phyloP scores from a whole-genome alignment of 805 yeast genomes.

The Wickerhamiella vanderwaltii region DNA sequence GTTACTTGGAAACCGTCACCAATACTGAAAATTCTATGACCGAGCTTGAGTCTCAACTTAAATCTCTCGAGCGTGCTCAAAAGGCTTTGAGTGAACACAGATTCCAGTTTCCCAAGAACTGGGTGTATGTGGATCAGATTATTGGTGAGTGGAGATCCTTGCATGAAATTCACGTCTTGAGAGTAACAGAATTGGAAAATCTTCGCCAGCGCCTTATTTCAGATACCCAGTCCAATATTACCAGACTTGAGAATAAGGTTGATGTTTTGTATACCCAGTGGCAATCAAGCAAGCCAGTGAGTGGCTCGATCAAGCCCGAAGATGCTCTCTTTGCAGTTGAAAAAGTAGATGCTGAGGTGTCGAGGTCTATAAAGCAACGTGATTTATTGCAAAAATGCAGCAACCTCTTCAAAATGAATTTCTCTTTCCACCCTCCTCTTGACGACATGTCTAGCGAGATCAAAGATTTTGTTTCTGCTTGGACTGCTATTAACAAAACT shows the following conservation, averaged over 20 bases:
- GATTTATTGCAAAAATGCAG: slow-evolving; percentile 28
- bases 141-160: slow-evolving; percentile 38
- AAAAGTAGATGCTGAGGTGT: slow-evolving; percentile 22
- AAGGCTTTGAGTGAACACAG: slow-evolving; percentile 33
- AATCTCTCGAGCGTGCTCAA: slow-evolving; percentile 29
- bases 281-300: slow-evolving; percentile 29
- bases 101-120: slow-evolving; percentile 37
- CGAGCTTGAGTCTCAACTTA: neutral
- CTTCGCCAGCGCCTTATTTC: neutral
- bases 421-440: slow-evolving; percentile 22
- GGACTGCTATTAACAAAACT: slow-evolving; percentile 47
- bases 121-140: slow-evolving; percentile 55
- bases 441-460: slow-evolving; percentile 36
- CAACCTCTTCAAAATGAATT: slow-evolving; percentile 27
- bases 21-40: neutral
- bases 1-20: neutral
- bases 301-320: slow-evolving; percentile 23
- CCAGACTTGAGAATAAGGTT: slow-evolving; percentile 28
- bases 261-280: slow-evolving; percentile 33
- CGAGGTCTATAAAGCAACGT: slow-evolving; percentile 14
- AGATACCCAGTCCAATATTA: slow-evolving; percentile 27
- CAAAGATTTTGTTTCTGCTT: slow-evolving; percentile 44
- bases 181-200: slow-evolving; percentile 30
- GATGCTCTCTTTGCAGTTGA: slow-evolving; percentile 22
- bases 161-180: slow-evolving; percentile 28